phyloP scores from a whole-genome alignment of 768 basidiomycete genomes.

The Xerocomellus dryophilus region DNA sequence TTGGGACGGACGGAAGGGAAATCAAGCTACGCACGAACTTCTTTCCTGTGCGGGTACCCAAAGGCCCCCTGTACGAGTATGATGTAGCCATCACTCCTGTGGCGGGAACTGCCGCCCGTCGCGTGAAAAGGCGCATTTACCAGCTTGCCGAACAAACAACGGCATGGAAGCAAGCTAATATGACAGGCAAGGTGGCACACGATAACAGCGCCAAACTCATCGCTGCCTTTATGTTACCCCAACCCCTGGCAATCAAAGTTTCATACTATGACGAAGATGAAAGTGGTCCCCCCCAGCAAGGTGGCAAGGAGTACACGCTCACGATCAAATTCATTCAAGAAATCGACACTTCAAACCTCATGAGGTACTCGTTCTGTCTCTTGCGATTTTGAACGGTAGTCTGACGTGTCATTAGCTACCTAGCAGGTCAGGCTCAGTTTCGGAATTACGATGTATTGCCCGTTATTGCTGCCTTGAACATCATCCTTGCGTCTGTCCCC shows the following conservation, averaged over 20 bases:
- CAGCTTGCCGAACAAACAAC: conserved; percentile 45
- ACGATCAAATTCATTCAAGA: conserved; percentile 42
- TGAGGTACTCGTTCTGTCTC: conserved; percentile 32
- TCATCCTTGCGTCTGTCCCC: conserved; percentile 45
- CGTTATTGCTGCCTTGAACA: conserved; percentile 48
- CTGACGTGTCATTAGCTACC: conserved; percentile 37
- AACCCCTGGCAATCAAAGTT: conserved; percentile 41
- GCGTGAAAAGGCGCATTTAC: conserved; percentile 46
- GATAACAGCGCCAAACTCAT: conserved; percentile 47
- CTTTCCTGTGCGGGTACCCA: conserved; percentile 48
- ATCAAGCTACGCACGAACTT: conserved; percentile 54
- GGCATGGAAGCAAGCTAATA: conserved; percentile 40
- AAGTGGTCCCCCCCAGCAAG: conserved; percentile 27
- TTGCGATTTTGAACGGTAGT: not conserved
- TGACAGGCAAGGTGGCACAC: conserved; percentile 44
- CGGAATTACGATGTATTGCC: conserved; percentile 46
- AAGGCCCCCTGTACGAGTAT: conserved; percentile 47
- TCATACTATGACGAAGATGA: conserved; percentile 48
- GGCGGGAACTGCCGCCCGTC: conserved; percentile 31
- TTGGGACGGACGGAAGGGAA: conserved; percentile 40
- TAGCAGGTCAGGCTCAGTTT: conserved; percentile 42
- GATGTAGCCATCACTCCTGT: conserved; percentile 42
- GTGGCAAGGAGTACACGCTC: conserved; percentile 42
- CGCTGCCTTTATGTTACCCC: conserved; percentile 38
- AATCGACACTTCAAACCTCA: conserved; percentile 42